Conservation (phyloP, 2,329 filamentous ascomycete genomes). For the Fusarium longipes region DNA sequence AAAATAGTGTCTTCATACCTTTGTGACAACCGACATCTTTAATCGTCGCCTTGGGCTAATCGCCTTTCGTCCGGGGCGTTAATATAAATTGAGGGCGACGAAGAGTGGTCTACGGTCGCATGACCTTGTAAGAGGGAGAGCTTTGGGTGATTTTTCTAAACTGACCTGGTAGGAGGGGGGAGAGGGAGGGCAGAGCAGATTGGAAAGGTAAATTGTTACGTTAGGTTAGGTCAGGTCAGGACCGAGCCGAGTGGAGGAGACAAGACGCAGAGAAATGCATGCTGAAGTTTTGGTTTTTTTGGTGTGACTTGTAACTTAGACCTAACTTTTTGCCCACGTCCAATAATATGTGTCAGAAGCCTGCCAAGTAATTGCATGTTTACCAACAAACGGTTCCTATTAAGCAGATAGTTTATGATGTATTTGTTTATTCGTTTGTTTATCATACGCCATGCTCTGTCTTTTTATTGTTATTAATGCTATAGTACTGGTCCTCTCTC, state of each 20-base stretch:
- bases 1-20: constrained; percentile 57
- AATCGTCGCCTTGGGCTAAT: constrained; percentile 59
- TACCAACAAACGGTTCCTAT: neutral
- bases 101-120: constrained; percentile 53
- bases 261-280: too few relatives aligned
- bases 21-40: constrained; percentile 72
- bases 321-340: constrained; percentile 29
- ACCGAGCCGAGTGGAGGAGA: neutral
- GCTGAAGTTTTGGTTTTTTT: constrained; percentile 35
- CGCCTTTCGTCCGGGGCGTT: constrained; percentile 58
- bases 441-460: neutral
- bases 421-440: constrained; percentile 13
- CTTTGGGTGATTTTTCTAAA: constrained; percentile 27
- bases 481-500: constrained; percentile 1
- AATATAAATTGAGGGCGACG: constrained; percentile 51
- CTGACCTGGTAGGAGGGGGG: constrained; percentile 3
- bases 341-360: constrained; percentile 12
- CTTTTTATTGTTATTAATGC: neutral
- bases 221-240: constrained; percentile 10
- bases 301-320: constrained; percentile 39
- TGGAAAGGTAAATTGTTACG: constrained; percentile 11
- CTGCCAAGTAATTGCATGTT: constrained; percentile 5
- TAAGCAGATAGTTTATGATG: constrained; percentile 9
- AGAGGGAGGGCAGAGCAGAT: constrained; percentile 14
- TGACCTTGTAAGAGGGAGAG: constrained; percentile 51